Evolutionary conservation across 2,329 filamentous ascomycete genomes (phyloP), one percentile per base, ranked within the genome.

Genomic region (Mycosphaerella sp.): DNA sequence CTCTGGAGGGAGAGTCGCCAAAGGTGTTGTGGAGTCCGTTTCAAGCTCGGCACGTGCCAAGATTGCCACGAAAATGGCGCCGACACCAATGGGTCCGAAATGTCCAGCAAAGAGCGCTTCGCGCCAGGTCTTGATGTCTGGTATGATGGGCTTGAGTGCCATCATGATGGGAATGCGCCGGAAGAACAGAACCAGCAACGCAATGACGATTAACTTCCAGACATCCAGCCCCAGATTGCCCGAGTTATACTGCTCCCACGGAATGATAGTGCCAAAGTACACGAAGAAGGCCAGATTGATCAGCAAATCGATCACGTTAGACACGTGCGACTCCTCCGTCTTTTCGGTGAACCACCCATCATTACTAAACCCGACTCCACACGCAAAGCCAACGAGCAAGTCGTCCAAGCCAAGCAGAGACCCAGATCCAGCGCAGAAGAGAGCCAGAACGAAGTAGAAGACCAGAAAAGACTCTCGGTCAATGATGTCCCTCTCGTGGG

Each of bases 321-420:
- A 97, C 8, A 98, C 93, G 70, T 97, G 93, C 0, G 93, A 92
- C 72, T 98, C 93, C 69, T 98, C 93, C 0, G 93, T 98, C 78
- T 96, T 96, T 67, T 96, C 88, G 12, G 88, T 87, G 66, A 98
- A 98, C 93, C 93, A 98, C 61, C 93, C 93, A 68, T 98, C 93
- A 71, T 98, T 98, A 64, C 91, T 96, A 76, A 98, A 98, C 51
- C 93, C 93, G n/a, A 98, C 93, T 54, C 93, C 93, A 52, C 88
- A 89, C 11, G 92, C 85, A 66, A 98, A 98, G 39, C 93, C 93
- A 39, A 98, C 89, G 3, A 98, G 81, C 48, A 98, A 75, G 71
- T 98, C 93, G 70, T 98, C 93, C 65, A 96, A 79, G 47, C 93
- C 93, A 43, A 98, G 76, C 55, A 96, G 81, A 71, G 89, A 90